Evolutionary conservation across 768 basidiomycete species (phyloP).

Genomic region (Termitomyces eurrhizus): DNA sequence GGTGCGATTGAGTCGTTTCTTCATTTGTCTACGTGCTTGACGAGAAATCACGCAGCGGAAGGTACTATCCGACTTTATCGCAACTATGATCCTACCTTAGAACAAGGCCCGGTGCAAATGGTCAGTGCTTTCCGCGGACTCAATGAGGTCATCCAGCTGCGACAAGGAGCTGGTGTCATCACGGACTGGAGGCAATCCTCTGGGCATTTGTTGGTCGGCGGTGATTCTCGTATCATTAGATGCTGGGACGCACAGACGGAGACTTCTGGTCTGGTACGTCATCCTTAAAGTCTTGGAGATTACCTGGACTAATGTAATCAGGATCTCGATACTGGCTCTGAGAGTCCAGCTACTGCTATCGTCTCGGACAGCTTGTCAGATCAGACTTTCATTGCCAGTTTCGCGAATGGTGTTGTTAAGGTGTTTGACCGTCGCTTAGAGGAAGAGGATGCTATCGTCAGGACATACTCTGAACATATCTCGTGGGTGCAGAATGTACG

Average conservation of each 20-base stretch:
- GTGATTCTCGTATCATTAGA: conserved; percentile 84
- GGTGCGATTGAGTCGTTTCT: conserved; percentile 41
- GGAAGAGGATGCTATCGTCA: conserved; percentile 78
- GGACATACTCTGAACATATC: conserved; percentile 69
- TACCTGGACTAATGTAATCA: conserved; percentile 25
- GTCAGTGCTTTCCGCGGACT: conserved; percentile 92
- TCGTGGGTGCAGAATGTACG: conserved; percentile 91
- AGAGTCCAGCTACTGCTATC: conserved; percentile 86
- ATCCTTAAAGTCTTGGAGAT: background rate
- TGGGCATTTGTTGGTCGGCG: conserved; percentile 84
- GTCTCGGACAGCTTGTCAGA: conserved; percentile 71
- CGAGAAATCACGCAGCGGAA: conserved; percentile 55
- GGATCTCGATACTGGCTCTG: conserved; percentile 88
- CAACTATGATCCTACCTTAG: conserved; percentile 77
- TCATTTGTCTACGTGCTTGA: background rate
- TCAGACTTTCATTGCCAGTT: conserved; percentile 83
- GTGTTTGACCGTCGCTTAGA: conserved; percentile 90
- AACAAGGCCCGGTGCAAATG: conserved; percentile 79
- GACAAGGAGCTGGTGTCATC: conserved; percentile 81
- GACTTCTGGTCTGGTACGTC: conserved; percentile 62
- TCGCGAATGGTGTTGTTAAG: conserved; percentile 87
- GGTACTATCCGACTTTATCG: conserved; percentile 89
- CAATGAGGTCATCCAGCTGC: conserved; percentile 67
- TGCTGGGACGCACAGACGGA: conserved; percentile 97
- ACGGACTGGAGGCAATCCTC: conserved; percentile 91